These are phyloP conservation scores for Wallacemonas sp. DNA, from an alignment of 208 protist genomes.

Conservation along the genomic window DNA sequence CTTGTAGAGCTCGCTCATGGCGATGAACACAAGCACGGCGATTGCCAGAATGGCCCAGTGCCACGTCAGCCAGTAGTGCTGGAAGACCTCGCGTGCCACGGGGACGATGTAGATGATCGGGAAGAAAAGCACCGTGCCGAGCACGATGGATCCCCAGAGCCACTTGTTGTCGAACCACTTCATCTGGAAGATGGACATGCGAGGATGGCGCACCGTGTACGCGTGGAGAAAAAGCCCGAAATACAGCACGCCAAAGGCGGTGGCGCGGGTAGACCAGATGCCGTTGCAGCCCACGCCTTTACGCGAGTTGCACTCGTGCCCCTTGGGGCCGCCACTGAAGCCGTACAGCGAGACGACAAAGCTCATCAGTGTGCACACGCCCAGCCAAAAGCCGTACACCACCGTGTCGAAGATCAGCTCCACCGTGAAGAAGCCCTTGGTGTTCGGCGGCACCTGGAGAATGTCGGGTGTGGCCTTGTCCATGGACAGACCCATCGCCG, in stretches of 20 bases:
- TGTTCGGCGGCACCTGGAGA: conserved; percentile 78
- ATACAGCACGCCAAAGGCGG: conserved; percentile 82
- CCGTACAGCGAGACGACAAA: conserved; percentile 75
- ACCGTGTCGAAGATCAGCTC: conserved; percentile 83
- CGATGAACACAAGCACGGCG: conserved; percentile 52
- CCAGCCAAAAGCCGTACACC: conserved; percentile 85
- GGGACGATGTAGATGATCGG: conserved; percentile 77
- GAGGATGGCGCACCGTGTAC: conserved; percentile 85
- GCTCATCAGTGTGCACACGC: conserved; percentile 42
- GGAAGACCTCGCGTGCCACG: conserved; percentile 68
- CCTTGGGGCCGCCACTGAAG: conserved; percentile 51
- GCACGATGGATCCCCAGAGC: conserved; percentile 59
- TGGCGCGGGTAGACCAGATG: conserved; percentile 77
- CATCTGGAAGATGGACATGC: conserved; percentile 78
- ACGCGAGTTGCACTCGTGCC: conserved; percentile 62
- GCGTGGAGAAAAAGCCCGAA: conserved; percentile 88
- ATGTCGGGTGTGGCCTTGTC: conserved; percentile 76
- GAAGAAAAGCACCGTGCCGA: conserved; percentile 59
- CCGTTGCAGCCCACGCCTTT: conserved; percentile 39
- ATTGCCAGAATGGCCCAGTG: conserved; percentile 76
- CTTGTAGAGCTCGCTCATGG: conserved; percentile 75
- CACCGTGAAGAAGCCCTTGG: conserved; percentile 70
- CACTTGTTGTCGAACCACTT: conserved; percentile 87
- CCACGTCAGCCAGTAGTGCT: conserved; percentile 85
- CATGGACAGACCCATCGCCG: conserved; percentile 76